Conservation (phyloP, 2,329 filamentous ascomycete species). For the Apiospora kogelbergensis region DNA sequence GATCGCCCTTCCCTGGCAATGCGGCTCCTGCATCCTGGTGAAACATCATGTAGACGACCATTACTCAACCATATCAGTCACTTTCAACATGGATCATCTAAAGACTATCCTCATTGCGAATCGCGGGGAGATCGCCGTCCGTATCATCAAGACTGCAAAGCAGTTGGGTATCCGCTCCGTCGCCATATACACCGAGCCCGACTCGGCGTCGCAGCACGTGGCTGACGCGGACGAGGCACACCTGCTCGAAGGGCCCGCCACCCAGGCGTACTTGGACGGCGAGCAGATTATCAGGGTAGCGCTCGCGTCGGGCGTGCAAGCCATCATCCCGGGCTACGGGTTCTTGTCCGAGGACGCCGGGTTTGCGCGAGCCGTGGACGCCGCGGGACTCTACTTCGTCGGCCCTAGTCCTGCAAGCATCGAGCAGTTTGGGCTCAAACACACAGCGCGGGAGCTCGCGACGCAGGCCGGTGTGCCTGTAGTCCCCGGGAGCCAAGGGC, state of each 20-base stretch:
- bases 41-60: neutral
- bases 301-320: neutral
- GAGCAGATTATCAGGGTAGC: constrained; percentile 9
- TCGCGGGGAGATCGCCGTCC: constrained; percentile 21
- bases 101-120: constrained; percentile 16
- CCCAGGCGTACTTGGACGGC: constrained; percentile 11
- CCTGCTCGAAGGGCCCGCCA: constrained; percentile 12
- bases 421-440: constrained; percentile 35
- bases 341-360: constrained; percentile 13
- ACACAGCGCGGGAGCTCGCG: constrained; percentile 36
- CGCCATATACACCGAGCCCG: constrained; percentile 15
- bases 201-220: constrained; percentile 15
- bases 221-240: constrained; percentile 15
- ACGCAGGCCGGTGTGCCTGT: constrained; percentile 20
- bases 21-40: neutral
- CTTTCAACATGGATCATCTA: neutral
- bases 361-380: neutral
- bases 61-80: neutral
- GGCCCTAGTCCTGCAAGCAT: constrained; percentile 7
- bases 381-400: constrained; percentile 7
- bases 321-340: constrained; percentile 13
- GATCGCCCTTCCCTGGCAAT: no score
- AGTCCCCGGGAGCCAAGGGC: constrained; percentile 31
- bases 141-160: constrained; percentile 11
- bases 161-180: constrained; percentile 8